Evolutionary conservation across 2,329 filamentous ascomycete genomes (phyloP).

Genomic region (Neurospora sp.): DNA sequence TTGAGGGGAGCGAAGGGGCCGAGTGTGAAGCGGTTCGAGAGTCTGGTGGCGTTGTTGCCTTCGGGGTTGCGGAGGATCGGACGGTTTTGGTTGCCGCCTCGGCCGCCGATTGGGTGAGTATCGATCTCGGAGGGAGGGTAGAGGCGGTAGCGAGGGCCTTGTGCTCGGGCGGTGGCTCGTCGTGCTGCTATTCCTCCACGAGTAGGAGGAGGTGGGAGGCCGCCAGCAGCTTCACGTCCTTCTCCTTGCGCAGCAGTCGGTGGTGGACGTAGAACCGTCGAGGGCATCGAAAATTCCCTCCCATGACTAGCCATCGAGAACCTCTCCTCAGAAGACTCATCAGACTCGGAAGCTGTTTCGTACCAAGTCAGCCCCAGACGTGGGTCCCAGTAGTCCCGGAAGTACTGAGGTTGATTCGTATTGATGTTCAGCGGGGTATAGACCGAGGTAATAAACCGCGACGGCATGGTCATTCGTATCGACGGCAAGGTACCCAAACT

Average conservation of each 20-base stretch:
- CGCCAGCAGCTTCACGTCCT: neutral
- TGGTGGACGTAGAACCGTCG: neutral
- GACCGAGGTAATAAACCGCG: constrained; percentile 3
- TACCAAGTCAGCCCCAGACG: constrained; percentile 12
- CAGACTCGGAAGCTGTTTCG: neutral
- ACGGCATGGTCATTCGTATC: constrained; percentile 13
- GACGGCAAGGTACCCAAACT: constrained; percentile 14
- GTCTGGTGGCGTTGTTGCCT: neutral
- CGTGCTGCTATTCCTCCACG: neutral
- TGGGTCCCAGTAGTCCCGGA: constrained; percentile 1
- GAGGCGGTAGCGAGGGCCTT: neutral
- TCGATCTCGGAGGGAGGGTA: neutral
- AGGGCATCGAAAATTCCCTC: neutral
- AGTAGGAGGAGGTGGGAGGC: neutral
- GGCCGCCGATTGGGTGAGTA: neutral
- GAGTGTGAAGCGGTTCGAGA: neutral
- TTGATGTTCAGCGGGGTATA: neutral
- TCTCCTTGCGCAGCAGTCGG: neutral
- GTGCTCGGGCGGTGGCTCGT: neutral
- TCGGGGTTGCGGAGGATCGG: neutral
- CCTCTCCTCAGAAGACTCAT: neutral
- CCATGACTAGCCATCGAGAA: neutral
- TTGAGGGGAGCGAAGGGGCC: neutral
- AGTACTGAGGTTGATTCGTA: neutral
- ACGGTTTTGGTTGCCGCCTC: neutral